These are phyloP conservation scores for Scutellaria barbata DNA, from an alignment of 257 asterid genomes.

Conservation along the genomic window DNA sequence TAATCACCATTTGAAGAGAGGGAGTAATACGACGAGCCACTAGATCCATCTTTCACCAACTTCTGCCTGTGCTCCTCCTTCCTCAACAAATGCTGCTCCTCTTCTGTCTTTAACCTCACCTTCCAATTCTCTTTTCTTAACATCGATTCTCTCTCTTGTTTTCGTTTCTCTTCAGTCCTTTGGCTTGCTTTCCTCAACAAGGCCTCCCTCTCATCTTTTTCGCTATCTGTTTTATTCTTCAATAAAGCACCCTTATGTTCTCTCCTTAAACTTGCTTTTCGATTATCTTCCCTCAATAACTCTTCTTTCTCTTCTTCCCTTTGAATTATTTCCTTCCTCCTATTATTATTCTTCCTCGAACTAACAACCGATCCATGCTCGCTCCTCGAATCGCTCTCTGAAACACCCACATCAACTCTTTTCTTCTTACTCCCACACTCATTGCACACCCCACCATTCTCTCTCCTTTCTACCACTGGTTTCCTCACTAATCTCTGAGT, in stretches of 20 bases:
- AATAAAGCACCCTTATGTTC: constrained; percentile 29
- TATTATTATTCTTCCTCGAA: constrained; percentile 46
- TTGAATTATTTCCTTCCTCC: constrained; percentile 43
- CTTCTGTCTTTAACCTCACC: constrained; percentile 51
- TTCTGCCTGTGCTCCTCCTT: constrained; percentile 50
- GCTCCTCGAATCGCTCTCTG: constrained; percentile 40
- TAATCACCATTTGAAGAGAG: constrained; percentile 62
- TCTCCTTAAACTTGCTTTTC: constrained; percentile 35
- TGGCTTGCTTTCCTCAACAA: constrained; percentile 38
- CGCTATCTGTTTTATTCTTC: constrained; percentile 28
- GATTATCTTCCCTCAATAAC: constrained; percentile 36
- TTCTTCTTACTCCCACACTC: constrained; percentile 50
- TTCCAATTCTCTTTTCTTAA: constrained; percentile 41
- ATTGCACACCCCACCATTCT: constrained; percentile 31
- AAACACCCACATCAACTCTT: constrained; percentile 42
- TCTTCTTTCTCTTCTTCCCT: constrained; percentile 33
- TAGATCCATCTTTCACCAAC: constrained; percentile 70
- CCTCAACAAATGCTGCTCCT: constrained; percentile 43
- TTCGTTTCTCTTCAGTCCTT: constrained; percentile 28
- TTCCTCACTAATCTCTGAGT: constrained; percentile 47
- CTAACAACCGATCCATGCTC: constrained; percentile 7
- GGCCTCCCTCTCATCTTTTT: constrained; percentile 41
- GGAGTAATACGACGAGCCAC: constrained; percentile 83
- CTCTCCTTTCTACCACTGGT: constrained; percentile 48
- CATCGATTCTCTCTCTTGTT: constrained; percentile 33